Evolutionary conservation across 345 rosid species (phyloP).

Genomic region (Microcos paniculata): DNA sequence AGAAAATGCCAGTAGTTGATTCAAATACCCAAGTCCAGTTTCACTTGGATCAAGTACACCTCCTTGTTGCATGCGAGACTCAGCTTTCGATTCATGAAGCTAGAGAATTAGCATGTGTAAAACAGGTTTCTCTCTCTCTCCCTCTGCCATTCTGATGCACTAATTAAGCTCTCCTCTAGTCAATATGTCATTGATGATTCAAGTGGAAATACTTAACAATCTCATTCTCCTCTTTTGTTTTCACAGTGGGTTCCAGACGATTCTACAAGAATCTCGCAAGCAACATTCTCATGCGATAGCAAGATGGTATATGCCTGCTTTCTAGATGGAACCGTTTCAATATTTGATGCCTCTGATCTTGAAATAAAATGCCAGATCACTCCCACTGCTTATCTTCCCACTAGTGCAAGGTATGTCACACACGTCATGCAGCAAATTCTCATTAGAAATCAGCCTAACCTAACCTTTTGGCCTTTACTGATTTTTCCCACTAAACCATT

Average conservation of each 20-base stretch:
- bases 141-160: neutral
- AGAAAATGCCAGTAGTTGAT: slow-evolving; percentile 10
- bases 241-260: slow-evolving; percentile 34
- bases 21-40: slow-evolving; percentile 37
- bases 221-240: neutral
- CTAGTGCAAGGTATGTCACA: slow-evolving; percentile 27
- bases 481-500: neutral
- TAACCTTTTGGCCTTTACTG: neutral
- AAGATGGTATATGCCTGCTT: slow-evolving; percentile 39
- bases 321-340: slow-evolving; percentile 34
- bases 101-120: slow-evolving; percentile 25
- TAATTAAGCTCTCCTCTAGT: neutral
- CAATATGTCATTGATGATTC: neutral
- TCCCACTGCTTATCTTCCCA: slow-evolving; percentile 26
- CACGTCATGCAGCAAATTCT: slow-evolving; percentile 3
- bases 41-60: slow-evolving; percentile 39
- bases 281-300: slow-evolving; percentile 44
- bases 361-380: slow-evolving; percentile 24
- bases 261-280: slow-evolving; percentile 27
- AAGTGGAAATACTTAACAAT: neutral
- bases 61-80: slow-evolving; percentile 32
- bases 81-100: slow-evolving; percentile 38
- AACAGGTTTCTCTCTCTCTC: slow-evolving; percentile 28
- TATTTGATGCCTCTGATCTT: slow-evolving; percentile 34
- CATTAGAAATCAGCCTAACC: neutral